Evolutionary conservation across 768 basidiomycete species (phyloP).

Genomic region (Asterophora parasitica): DNA sequence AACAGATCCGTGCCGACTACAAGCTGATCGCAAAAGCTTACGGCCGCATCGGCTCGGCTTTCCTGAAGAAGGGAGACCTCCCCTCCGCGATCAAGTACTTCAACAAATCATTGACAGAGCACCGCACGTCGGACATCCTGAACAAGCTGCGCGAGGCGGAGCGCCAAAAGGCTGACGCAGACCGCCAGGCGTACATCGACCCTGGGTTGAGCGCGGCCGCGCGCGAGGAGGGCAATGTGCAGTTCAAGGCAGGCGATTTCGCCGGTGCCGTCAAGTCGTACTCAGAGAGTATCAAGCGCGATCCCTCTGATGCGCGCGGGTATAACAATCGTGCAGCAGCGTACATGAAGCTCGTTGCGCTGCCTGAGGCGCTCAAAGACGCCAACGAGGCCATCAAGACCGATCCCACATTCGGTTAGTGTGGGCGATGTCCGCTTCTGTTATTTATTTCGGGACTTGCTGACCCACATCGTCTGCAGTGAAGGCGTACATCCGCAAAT

Average conservation of each 20-base stretch:
- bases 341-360: conserved; percentile 89
- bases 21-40: conserved; percentile 94
- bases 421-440: neutral
- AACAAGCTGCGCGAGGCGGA: conserved; percentile 86
- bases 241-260: conserved; percentile 92
- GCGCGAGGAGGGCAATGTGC: conserved; percentile 87
- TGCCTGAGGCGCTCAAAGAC: conserved; percentile 96
- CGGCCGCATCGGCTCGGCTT: conserved; percentile 84
- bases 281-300: conserved; percentile 94
- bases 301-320: conserved; percentile 82
- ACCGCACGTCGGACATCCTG: conserved; percentile 90
- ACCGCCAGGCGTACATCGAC: conserved; percentile 81
- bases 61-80: conserved; percentile 75
- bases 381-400: conserved; percentile 89
- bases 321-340: conserved; percentile 99
- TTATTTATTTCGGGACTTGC: neutral
- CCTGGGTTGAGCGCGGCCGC: conserved; percentile 77
- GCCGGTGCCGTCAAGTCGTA: conserved; percentile 89
- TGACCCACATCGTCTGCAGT: conserved; percentile 36
- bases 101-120: conserved; percentile 92
- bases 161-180: conserved; percentile 69
- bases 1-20: conserved; percentile 82
- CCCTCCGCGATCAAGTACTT: conserved; percentile 82
- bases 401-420: conserved; percentile 78
- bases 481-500: conserved; percentile 95